phyloP scores from a whole-genome alignment of 129 eudicot species.

The Flaveria sonorensis region DNA sequence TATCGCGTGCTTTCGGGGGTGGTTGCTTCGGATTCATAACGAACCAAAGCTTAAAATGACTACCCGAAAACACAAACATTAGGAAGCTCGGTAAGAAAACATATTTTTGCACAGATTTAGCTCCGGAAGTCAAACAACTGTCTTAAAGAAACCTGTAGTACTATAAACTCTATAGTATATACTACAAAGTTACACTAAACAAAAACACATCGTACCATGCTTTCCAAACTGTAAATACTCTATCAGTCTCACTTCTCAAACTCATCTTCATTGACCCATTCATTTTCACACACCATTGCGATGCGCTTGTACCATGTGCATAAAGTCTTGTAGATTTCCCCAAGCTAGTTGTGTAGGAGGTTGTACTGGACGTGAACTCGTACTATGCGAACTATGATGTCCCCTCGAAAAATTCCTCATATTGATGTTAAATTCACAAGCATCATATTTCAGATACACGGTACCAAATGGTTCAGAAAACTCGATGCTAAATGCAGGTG shows the following conservation, averaged over 20 bases:
- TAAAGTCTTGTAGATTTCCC: slow-evolving; percentile 31
- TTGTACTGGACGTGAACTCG: too few relatives aligned
- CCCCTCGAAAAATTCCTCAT: too few relatives aligned
- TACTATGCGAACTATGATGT: too few relatives aligned
- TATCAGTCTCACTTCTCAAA: not conserved
- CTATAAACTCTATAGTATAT: not conserved
- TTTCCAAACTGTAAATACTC: not conserved
- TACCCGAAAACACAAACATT: not conserved
- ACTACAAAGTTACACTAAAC: not conserved
- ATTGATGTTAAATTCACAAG: not conserved
- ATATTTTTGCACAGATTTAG: slow-evolving; percentile 1
- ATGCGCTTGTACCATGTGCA: slow-evolving; percentile 28
- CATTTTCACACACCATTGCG: slow-evolving; percentile 13
- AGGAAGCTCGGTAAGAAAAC: not conserved
- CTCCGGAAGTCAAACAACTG: slow-evolving; percentile 13
- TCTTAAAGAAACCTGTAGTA: not conserved
- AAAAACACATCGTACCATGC: not conserved
- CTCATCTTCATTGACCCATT: slow-evolving; percentile 12
- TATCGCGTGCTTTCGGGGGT: too few relatives aligned
- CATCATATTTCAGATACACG: not conserved
- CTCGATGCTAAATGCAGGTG: slow-evolving; percentile 63
- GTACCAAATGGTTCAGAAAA: slow-evolving; percentile 25
- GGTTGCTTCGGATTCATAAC: too few relatives aligned
- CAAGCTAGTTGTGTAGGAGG: slow-evolving; percentile 11
- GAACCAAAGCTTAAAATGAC: too few relatives aligned